Conservation (phyloP, 108 stramenopile species). For the Aurantiochytrium sp. region DNA sequence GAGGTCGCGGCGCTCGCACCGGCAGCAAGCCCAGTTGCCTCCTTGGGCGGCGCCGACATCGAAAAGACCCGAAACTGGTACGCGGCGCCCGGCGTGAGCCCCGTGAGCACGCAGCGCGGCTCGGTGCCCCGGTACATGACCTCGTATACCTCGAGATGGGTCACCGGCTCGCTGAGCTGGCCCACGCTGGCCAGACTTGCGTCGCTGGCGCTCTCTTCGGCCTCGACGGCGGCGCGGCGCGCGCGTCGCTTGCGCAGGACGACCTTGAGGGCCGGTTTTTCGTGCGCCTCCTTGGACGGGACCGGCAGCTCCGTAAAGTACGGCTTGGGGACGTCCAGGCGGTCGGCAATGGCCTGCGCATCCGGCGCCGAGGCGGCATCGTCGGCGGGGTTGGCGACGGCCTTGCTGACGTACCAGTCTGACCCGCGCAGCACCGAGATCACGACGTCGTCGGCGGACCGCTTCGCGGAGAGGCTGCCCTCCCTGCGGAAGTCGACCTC, state of each 20-base stretch:
- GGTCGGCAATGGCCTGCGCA: background rate
- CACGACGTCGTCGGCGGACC: background rate
- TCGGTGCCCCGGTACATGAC: background rate
- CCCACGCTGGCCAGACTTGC: background rate
- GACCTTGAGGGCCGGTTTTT: constrained; percentile 1
- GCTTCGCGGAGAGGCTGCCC: background rate
- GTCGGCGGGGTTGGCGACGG: background rate
- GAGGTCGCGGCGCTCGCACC: background rate
- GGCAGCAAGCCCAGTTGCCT: too few relatives aligned
- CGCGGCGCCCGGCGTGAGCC: background rate
- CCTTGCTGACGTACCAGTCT: background rate
- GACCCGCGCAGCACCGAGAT: background rate
- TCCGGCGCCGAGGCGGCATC: background rate
- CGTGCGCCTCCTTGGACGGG: background rate
- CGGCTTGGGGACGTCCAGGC: background rate
- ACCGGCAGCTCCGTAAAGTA: background rate
- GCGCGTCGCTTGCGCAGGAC: background rate
- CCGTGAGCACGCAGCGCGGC: background rate
- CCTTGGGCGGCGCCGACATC: background rate
- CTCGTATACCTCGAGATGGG: constrained; percentile 29
- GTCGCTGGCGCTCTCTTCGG: too few relatives aligned
- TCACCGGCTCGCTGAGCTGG: background rate
- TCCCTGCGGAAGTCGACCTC: background rate
- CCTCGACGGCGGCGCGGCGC: background rate
- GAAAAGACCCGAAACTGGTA: constrained; percentile 9